phyloP scores from a whole-genome alignment of 352 stramenopile species.

The Phytophthora pseudosyringae region DNA sequence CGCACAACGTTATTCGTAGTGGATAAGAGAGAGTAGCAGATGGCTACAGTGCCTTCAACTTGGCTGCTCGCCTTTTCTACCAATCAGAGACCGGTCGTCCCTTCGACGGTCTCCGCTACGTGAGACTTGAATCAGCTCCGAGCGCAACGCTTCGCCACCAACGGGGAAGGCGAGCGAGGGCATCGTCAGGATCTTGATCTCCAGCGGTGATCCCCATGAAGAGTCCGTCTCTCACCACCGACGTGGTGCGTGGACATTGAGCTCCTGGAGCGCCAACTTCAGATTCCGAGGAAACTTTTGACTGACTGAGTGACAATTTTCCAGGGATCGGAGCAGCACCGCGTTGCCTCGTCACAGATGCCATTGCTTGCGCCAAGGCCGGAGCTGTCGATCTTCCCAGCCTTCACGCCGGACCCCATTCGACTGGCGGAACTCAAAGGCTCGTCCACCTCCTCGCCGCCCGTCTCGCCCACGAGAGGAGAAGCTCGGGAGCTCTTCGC shows the following conservation, averaged over 20 bases:
- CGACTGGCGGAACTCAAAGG: constrained; percentile 22
- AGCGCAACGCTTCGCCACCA: constrained; percentile 6
- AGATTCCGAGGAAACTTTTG: constrained; percentile 21
- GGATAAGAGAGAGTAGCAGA: no score
- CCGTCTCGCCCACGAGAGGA: constrained; percentile 17
- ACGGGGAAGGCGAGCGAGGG: not conserved
- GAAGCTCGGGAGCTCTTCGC: constrained; percentile 34
- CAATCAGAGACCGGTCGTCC: constrained; percentile 13
- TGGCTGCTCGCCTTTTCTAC: not conserved
- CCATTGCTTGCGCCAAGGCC: not conserved
- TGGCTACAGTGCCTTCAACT: constrained; percentile 9
- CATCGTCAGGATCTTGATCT: not conserved
- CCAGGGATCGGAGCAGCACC: constrained; percentile 5
- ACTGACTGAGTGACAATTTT: not conserved
- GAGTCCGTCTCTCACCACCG: not conserved
- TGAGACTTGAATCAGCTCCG: constrained; percentile 18
- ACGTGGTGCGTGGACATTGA: constrained; percentile 11
- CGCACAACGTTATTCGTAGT: no score
- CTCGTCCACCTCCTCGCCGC: constrained; percentile 21
- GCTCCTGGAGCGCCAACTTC: constrained; percentile 6
- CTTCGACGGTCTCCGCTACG: constrained; percentile 11
- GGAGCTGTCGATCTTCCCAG: constrained; percentile 33
- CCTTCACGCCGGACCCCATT: constrained; percentile 29
- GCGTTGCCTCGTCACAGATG: constrained; percentile 16
- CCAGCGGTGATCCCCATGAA: constrained; percentile 5